A percentile compares a stretch with the other conserved stretches of the same genome.
phyloP scores from a whole-genome alignment of 768 basidiomycete genomes.

The Serendipita sp. region DNA sequence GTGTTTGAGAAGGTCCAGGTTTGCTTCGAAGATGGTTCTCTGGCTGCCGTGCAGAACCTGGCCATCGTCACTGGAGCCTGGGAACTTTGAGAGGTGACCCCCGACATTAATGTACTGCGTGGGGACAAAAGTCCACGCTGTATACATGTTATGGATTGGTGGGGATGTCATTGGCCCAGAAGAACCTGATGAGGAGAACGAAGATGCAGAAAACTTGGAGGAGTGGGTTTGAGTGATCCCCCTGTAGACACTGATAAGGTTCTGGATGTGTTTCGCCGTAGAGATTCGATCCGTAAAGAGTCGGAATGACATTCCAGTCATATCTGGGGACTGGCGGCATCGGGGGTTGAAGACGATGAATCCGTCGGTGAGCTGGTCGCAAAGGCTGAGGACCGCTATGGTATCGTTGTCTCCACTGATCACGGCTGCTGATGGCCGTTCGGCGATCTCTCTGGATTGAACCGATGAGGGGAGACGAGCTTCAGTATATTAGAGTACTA shows the following conservation, averaged over 20 bases:
- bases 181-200: no score
- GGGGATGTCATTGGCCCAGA: neutral
- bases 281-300: neutral
- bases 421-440: neutral
- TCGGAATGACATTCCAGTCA: neutral
- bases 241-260: neutral
- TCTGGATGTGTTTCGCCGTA: neutral
- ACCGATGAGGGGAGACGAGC: no score
- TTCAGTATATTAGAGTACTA: no score
- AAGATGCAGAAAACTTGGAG: no score
- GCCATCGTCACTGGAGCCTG: no score
- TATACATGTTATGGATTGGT: neutral
- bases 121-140: neutral
- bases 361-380: neutral
- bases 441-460: no score
- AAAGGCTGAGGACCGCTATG: neutral
- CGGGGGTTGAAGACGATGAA: constrained; percentile 2
- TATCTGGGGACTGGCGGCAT: neutral
- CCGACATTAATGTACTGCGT: neutral
- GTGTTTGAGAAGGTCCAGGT: no score
- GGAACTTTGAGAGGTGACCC: neutral
- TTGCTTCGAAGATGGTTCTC: no score
- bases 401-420: neutral
- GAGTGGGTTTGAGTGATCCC: no score
- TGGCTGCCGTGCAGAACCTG: no score